phyloP scores from a whole-genome alignment of 805 yeast genomes.

The Pichia paraexigua region DNA sequence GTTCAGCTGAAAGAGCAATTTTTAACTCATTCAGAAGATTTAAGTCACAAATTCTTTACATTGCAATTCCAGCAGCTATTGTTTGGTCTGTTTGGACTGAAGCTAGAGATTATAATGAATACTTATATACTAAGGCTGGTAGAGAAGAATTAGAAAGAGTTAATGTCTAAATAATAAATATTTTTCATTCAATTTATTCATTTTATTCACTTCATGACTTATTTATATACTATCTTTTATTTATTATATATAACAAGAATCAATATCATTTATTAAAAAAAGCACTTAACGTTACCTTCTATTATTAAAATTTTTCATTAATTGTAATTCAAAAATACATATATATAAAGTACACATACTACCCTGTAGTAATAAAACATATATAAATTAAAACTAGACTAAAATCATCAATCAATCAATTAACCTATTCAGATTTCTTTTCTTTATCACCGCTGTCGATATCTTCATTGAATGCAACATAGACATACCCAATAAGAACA shows the following conservation, averaged over 20 bases:
- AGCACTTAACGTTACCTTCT: background rate
- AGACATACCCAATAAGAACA: conserved; percentile 64
- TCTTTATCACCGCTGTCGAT: conserved; percentile 30
- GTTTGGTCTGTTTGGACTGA: conserved; percentile 83
- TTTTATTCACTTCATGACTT: background rate
- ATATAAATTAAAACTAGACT: background rate
- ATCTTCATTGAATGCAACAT: conserved; percentile 69
- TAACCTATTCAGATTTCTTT: conserved; percentile 7
- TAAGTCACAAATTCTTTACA: conserved; percentile 72
- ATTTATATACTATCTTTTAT: background rate
- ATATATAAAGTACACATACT: background rate
- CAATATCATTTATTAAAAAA: background rate
- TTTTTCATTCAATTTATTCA: background rate
- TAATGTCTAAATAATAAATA: conserved; percentile 22
- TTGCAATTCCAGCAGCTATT: conserved; percentile 67
- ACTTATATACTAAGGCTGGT: conserved; percentile 95
- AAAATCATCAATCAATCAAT: background rate
- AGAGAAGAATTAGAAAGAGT: conserved; percentile 83
- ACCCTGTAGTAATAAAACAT: background rate
- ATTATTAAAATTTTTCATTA: background rate
- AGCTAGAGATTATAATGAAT: conserved; percentile 87
- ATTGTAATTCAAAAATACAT: background rate
- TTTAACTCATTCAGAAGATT: conserved; percentile 95
- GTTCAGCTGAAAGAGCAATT: conserved; percentile 73
- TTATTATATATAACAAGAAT: background rate